Evolutionary conservation across 2,329 filamentous ascomycete genomes (phyloP), one percentile per base, ranked within the genome.

Genomic region (Cladophialophora immunda): DNA sequence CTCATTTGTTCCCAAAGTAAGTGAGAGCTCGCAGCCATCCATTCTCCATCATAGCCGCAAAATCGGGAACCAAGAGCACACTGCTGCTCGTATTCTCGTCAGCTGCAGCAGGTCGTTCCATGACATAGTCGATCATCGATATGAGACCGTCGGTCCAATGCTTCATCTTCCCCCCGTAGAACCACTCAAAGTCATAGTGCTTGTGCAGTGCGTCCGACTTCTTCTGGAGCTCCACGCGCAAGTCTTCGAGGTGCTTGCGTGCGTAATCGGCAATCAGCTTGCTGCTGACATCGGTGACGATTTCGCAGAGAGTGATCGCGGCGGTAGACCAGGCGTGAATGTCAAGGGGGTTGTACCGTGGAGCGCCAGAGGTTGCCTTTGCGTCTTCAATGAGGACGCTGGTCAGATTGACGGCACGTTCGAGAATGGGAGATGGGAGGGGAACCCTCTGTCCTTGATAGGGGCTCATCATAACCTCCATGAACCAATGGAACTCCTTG

Each of bases 91-190:
- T 25, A 27, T 32, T 29, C 30, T 61, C 45, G n/a, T 29, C 47
- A 2, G 41, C 58, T 29, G 47, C 45, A 52, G 47, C 30, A 34
- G 30, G 41, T 22, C 22, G 41, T 27, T 15, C 61, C 47, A 34
- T 13, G 11, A 52, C 61, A 32, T 65, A 47, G 45, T 69, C 64
- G 47, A 71, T 70, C 65, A 70, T 67, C 13, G 60, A 58, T n/a
- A 71, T 22, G 22, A 72, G 53, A n/a, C 53, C 58, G 29, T 68
- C 66, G 11, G 67, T 45, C 69, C 69, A 72, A 32, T 69, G 64
- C 22, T 55, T 58, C 61, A 64, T 61, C 13, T 19, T n/a, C 1
- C 34, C 38, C 17, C 66, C 66, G 30, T 30, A 68, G 63, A 68
- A 70, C 59, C 57, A 66, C 56, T 57, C 54, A 36, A 55, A 57